phyloP scores from a whole-genome alignment of 768 basidiomycete genomes.

The Trametes punicea region DNA sequence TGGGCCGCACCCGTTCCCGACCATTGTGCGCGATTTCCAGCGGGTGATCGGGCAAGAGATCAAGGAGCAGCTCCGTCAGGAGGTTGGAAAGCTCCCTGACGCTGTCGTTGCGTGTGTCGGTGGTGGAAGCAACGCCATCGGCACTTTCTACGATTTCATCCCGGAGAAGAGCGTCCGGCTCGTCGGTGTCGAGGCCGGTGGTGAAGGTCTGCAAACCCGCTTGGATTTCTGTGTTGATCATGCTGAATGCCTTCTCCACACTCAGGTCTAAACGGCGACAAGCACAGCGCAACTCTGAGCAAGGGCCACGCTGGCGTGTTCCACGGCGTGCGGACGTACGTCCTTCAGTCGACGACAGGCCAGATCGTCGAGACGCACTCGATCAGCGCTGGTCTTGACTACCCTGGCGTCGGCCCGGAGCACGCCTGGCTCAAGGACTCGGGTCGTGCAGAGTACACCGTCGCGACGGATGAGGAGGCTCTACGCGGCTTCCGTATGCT shows the following conservation, averaged over 20 bases:
- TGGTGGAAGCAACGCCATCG: slow-evolving; percentile 96
- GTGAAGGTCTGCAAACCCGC: slow-evolving; percentile 61
- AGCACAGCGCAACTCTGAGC: slow-evolving; percentile 90
- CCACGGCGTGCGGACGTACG: slow-evolving; percentile 94
- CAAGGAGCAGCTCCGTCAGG: slow-evolving; percentile 74
- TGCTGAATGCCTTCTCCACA: not conserved
- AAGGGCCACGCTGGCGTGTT: slow-evolving; percentile 92
- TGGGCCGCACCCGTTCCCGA: slow-evolving; percentile 98
- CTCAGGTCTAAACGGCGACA: slow-evolving; percentile 74
- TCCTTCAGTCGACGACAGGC: slow-evolving; percentile 83
- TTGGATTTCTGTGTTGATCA: slow-evolving; percentile 9
- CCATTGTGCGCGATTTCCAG: slow-evolving; percentile 98
- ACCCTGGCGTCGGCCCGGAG: slow-evolving; percentile 97
- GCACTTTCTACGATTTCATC: slow-evolving; percentile 97
- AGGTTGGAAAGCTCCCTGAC: slow-evolving; percentile 84
- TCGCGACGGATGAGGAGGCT: slow-evolving; percentile 92
- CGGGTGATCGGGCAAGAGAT: slow-evolving; percentile 93
- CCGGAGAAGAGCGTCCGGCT: slow-evolving; percentile 79
- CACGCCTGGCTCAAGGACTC: slow-evolving; percentile 97
- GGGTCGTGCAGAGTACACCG: slow-evolving; percentile 88
- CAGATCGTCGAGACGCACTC: slow-evolving; percentile 98
- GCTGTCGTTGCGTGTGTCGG: slow-evolving; percentile 96
- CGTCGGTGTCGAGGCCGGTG: slow-evolving; percentile 95
- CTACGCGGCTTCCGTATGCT: slow-evolving; percentile 87
- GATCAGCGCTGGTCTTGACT: slow-evolving; percentile 93